phyloP scores from a whole-genome alignment of 805 yeast species.

The Candida odintsovae region DNA sequence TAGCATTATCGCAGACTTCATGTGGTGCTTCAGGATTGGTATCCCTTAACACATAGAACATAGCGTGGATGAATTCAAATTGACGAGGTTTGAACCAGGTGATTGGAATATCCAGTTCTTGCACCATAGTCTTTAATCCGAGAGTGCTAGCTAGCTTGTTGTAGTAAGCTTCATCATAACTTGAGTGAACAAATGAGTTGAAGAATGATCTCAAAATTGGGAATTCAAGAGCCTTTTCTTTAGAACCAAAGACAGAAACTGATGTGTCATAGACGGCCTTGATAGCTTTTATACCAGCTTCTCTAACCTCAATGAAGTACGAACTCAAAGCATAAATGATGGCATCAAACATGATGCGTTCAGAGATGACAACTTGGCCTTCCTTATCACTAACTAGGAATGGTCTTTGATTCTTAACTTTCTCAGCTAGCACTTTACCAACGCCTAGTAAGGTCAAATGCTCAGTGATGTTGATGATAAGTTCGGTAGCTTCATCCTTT shows the following conservation, averaged over 20 bases:
- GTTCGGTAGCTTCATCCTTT: slow-evolving; percentile 54
- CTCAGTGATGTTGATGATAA: slow-evolving; percentile 63
- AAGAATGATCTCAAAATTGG: slow-evolving; percentile 74
- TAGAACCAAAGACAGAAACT: slow-evolving; percentile 58
- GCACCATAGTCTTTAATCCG: slow-evolving; percentile 71
- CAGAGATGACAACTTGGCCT: slow-evolving; percentile 65
- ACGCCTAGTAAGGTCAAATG: slow-evolving; percentile 78
- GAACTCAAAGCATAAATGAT: slow-evolving; percentile 77
- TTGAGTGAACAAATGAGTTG: slow-evolving; percentile 80
- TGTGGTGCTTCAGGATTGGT: slow-evolving; percentile 85
- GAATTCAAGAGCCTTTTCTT: slow-evolving; percentile 60
- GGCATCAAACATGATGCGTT: slow-evolving; percentile 66
- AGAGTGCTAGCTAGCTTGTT: slow-evolving; percentile 84
- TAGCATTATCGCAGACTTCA: slow-evolving; percentile 68
- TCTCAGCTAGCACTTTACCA: slow-evolving; percentile 65
- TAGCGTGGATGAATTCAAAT: slow-evolving; percentile 77
- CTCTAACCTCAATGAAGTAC: slow-evolving; percentile 62
- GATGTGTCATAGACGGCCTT: slow-evolving; percentile 57
- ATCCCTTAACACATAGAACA: slow-evolving; percentile 86
- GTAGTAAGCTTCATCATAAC: slow-evolving; percentile 85
- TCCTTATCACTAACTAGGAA: slow-evolving; percentile 77
- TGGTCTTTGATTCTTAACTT: slow-evolving; percentile 58
- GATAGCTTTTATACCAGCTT: slow-evolving; percentile 64
- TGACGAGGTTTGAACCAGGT: slow-evolving; percentile 74
- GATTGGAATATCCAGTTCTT: slow-evolving; percentile 61